phyloP scores from a whole-genome alignment of 1,284 basidiomycete species.

The Leccinum pseudoinsigne region DNA sequence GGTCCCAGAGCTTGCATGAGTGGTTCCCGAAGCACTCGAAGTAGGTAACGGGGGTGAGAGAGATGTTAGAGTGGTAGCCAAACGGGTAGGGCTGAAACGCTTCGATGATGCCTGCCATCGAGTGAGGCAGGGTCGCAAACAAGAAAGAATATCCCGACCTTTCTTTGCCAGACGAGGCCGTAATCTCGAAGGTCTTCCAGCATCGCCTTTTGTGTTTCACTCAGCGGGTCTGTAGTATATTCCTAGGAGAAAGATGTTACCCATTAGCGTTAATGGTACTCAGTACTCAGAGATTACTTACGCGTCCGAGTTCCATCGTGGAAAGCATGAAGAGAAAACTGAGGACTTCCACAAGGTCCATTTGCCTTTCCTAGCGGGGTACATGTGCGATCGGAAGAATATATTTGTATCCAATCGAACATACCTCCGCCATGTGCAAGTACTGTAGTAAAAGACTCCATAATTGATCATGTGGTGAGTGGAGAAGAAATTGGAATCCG shows the following conservation, averaged over 20 bases:
- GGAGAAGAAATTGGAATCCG: constrained; percentile 96
- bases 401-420: constrained; percentile 17
- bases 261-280: constrained; percentile 1
- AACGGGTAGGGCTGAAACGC: constrained; percentile 93
- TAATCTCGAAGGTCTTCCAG: constrained; percentile 93
- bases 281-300: constrained; percentile 36
- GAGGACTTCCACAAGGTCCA: constrained; percentile 93
- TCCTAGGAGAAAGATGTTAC: constrained; percentile 50
- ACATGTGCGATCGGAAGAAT: neutral
- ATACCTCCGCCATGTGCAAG: constrained; percentile 76
- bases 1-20: constrained; percentile 18
- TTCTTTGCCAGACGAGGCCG: constrained; percentile 87
- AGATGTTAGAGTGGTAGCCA: constrained; percentile 92
- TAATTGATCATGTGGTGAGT: constrained; percentile 96
- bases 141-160: constrained; percentile 41
- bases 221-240: constrained; percentile 85
- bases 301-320: constrained; percentile 88
- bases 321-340: constrained; percentile 96
- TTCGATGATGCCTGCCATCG: constrained; percentile 57
- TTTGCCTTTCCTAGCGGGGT: constrained; percentile 64
- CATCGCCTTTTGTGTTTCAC: constrained; percentile 83
- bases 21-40: constrained; percentile 48
- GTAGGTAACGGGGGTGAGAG: constrained; percentile 73
- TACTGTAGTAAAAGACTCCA: constrained; percentile 97
- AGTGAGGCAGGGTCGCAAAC: constrained; percentile 9